Evolutionary conservation across 495 filamentous ascomycete species (phyloP), one percentile per base, ranked within the genome.

Genomic region (Aspergillus baeticus): DNA sequence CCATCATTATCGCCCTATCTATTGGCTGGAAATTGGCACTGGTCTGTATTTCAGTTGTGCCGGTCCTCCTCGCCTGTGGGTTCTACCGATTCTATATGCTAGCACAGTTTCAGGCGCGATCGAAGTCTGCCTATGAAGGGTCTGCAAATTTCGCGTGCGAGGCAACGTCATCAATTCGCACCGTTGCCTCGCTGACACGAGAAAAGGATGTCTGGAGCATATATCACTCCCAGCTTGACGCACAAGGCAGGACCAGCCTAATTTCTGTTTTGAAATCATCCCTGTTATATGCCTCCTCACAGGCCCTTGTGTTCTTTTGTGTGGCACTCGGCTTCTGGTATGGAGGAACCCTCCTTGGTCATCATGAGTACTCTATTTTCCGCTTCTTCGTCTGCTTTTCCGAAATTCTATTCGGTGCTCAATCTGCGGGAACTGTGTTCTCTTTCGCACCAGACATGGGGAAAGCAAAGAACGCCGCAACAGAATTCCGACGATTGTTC

Each of bases 251-350:
- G 29, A 75, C 77, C 14, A 88, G 84, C 45, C 66, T 96, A 53
- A 70, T 78, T 6, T 90, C 86, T 1, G 79, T 92, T 6, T 41
- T 87, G 43, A 83, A 78, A 55, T 87, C 87, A 5, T 91, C 89
- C 18, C 59, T 77, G 3, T 78, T 95, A 1, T 97, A 95, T 63
- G 90, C 90, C 2, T 72, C 83, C 15, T 89, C 91, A 46, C 91
- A 96, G 68, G 83, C 84, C 4, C 74, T 94, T 41, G 82, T 86
- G 64, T 93, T 96, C 77, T 79, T 91, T 42, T 90, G 85, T 61
- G 83, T 90, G 44, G 92, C 90, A 8, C 84, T 97, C n/a, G 91
- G 87, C 1, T 96, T 96, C 74, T 96, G 91, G 91, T 96, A 94
- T 62, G 92, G 92, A 46, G 92, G 91, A 29, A 86, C 80, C 2